Base-by-base conservation (phyloP, 2,329 filamentous ascomycete species). In the Verticillium tricorpus region DNA sequence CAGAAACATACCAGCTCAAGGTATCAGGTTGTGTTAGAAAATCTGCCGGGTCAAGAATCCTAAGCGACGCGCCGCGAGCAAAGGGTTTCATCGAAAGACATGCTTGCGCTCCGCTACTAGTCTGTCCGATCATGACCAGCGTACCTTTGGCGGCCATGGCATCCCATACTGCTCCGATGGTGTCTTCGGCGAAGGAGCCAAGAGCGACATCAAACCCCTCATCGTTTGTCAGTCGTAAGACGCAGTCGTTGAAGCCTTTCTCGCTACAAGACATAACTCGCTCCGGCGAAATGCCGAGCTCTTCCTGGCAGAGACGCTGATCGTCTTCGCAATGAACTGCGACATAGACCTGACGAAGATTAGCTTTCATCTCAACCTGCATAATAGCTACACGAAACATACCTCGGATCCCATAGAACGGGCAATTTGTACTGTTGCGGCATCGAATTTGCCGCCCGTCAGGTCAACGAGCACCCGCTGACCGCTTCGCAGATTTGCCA, bases 101-200 rank as follows among this genome's bases (percentile, higher is more conserved):
- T 6, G 65, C 68, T 19, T 74, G 72, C 28, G 70, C 68, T 2
- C 64, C 37, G 25, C 71, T 67, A 56, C 73, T 71, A 15, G 63
- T 66, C 58, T 69, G 69, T 3, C 71, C 70, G 32, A 75, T 67
- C 58, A 76, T 73, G 0, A 77, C 58, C 55, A 77, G 73, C 1
- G 66, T 64, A 1, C 75, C 74, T 6, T 37, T 58, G 3, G 56
- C 57, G 5, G 61, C 25, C 2, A 58, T 17, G 19, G 11, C 4
- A 17, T 25, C 32, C 25, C 34, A 62, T 1, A 35, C 56, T 22
- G 32, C 28, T 14, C 34, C 37, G 17, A 62, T 39, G 8, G 59
- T 25, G 15, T 76, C 70, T 6, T 73, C 73, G 1, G 70, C 65
- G 2, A 75, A 65, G 5, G 72, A 73, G 57, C 74, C 75, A 1